Evolutionary conservation across 1,139 yeast genomes (phyloP), one percentile per base, ranked within the genome.

Genomic region (Geotrichum fermentans): DNA sequence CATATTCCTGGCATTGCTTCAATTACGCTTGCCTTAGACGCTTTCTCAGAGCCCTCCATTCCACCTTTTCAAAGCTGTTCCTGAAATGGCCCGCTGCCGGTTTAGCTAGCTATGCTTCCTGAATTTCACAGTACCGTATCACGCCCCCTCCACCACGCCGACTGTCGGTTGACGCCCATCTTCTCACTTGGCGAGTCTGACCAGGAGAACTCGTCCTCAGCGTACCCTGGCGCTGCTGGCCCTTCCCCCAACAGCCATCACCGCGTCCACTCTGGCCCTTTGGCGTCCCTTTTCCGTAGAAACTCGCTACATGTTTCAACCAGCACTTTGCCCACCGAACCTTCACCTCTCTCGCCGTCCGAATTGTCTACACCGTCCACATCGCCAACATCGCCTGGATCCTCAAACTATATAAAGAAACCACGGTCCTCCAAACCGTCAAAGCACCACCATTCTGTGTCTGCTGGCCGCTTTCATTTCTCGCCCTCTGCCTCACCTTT

Each of bases 351-450:
- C n/a, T n/a, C n/a, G n/a, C n/a, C n/a, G n/a, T n/a, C n/a, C n/a
- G n/a, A n/a, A n/a, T n/a, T n/a, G n/a, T n/a, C n/a, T 4, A 10
- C 17, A 2, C 22, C 34, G 4, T 26, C 30, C 10, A n/a, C 42
- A 13, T 26, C 42, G 5, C 42, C 42, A 39, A 39, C 42, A 2
- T 39, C 42, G n/a, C 42, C 42, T 16, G 10, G 42, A n/a, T n/a
- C n/a, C n/a, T n/a, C n/a, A n/a, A n/a, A n/a, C n/a, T n/a, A n/a
- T n/a, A n/a, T n/a, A n/a, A n/a, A n/a, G n/a, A n/a, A n/a, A n/a
- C n/a, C n/a, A n/a, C n/a, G n/a, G n/a, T n/a, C n/a, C n/a, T n/a
- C n/a, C n/a, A n/a, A n/a, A n/a, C n/a, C n/a, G 7, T 39, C 42
- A 17, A 24, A 39, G 16, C 42, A 13, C 17, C 26, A 11, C 29